phyloP scores from a whole-genome alignment of 805 yeast species.

The Priceomyces haplophilus region DNA sequence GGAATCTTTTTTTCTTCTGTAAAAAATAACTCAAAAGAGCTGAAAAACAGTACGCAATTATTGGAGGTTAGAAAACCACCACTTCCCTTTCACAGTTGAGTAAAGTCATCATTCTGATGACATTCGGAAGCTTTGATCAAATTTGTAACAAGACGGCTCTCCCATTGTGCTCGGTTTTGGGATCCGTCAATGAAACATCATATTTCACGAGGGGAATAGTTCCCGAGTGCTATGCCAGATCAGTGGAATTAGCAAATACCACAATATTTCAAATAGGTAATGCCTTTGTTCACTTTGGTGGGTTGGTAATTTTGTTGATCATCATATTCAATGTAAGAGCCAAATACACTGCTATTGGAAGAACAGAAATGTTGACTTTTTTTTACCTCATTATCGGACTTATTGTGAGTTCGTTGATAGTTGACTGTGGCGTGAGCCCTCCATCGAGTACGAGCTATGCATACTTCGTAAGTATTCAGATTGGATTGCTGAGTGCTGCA shows the following conservation, averaged over 20 bases:
- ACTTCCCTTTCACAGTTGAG: not conserved
- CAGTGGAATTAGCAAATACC: constrained; percentile 87
- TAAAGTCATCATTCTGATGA: constrained; percentile 35
- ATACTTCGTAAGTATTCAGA: constrained; percentile 79
- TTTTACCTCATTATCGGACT: constrained; percentile 59
- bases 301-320: constrained; percentile 60
- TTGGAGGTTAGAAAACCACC: not conserved
- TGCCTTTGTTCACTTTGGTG: constrained; percentile 79
- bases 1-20: not conserved
- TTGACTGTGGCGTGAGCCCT: constrained; percentile 91
- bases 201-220: constrained; percentile 56
- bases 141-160: constrained; percentile 69
- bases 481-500: constrained; percentile 68
- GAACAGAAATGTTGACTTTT: constrained; percentile 78
- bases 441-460: constrained; percentile 74
- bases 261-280: constrained; percentile 85
- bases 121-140: constrained; percentile 60
- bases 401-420: constrained; percentile 65
- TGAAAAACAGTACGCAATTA: not conserved
- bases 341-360: constrained; percentile 92
- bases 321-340: constrained; percentile 74
- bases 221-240: constrained; percentile 79
- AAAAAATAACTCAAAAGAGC: not conserved
- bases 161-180: constrained; percentile 77
- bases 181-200: constrained; percentile 40